Evolutionary conservation across 495 filamentous ascomycete genomes (phyloP).

Genomic region (Thermothielavioides terrestris): DNA sequence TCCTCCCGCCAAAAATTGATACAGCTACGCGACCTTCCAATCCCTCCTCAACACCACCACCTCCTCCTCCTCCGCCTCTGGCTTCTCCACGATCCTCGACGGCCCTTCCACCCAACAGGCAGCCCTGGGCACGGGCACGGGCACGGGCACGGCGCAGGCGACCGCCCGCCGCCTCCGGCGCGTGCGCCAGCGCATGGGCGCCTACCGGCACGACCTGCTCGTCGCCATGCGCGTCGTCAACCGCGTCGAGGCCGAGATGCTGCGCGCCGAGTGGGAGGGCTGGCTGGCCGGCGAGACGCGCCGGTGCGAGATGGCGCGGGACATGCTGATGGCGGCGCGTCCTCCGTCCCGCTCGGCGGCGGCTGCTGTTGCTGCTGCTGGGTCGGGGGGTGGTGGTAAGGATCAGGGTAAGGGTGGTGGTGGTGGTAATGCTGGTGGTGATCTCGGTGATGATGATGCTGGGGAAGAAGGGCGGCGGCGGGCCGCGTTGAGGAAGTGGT

Average conservation of each 20-base stretch:
- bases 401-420: not conserved
- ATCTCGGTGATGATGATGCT: conserved; percentile 10
- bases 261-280: conserved; percentile 81
- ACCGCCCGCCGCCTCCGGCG: conserved; percentile 60
- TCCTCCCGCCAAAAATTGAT: too few species aligned
- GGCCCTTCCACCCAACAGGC: conserved; percentile 36
- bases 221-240: conserved; percentile 89
- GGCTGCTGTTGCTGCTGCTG: too few species aligned
- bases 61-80: too few species aligned
- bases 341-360: too few species aligned
- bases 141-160: conserved; percentile 44
- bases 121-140: conserved; percentile 21
- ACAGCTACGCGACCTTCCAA: conserved; percentile 47
- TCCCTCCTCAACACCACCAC: conserved; percentile 43
- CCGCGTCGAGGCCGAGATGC: conserved; percentile 72
- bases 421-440: not conserved
- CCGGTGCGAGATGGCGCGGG: conserved; percentile 56
- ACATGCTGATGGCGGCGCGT: conserved; percentile 34
- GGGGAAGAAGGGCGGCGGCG: conserved; percentile 21
- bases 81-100: conserved; percentile 45
- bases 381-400: conserved; percentile 9
- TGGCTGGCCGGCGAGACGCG: conserved; percentile 69
- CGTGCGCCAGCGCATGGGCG: conserved; percentile 70
- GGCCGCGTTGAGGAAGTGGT: conserved; percentile 52
- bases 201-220: conserved; percentile 83